phyloP scores from a whole-genome alignment of 805 yeast species.

The Wickerhamia fluorescens region DNA sequence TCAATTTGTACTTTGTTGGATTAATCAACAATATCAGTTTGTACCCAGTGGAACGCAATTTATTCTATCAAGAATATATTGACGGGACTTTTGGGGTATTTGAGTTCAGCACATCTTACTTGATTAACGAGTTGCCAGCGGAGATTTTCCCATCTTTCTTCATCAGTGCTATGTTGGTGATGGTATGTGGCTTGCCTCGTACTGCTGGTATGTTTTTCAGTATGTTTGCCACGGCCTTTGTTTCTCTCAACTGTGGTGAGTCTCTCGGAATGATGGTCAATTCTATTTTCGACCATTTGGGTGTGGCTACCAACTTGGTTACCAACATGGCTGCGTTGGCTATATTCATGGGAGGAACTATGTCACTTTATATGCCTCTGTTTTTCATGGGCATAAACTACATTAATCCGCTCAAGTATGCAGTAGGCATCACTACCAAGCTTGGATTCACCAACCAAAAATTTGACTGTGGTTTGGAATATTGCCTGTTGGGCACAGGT shows the following conservation, averaged over 20 bases:
- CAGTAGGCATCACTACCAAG: constrained; percentile 56
- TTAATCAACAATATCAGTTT: constrained; percentile 70
- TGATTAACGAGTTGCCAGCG: constrained; percentile 59
- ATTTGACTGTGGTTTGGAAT: constrained; percentile 42
- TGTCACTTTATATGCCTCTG: constrained; percentile 69
- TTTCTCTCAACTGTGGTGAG: constrained; percentile 70
- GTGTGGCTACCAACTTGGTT: constrained; percentile 72
- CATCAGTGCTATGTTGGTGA: constrained; percentile 55
- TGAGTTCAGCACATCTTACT: constrained; percentile 57
- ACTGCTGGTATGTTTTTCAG: constrained; percentile 62
- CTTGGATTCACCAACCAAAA: constrained; percentile 46
- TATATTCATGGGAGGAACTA: constrained; percentile 75
- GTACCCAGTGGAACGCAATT: constrained; percentile 66
- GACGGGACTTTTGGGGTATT: constrained; percentile 63
- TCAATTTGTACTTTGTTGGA: constrained; percentile 71
- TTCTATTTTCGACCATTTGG: constrained; percentile 65
- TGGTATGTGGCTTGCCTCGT: constrained; percentile 69
- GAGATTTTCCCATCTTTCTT: constrained; percentile 54
- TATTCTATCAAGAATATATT: constrained; percentile 71
- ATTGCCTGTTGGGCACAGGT: constrained; percentile 49
- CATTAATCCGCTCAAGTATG: constrained; percentile 71
- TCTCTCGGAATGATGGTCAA: constrained; percentile 78
- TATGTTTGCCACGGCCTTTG: constrained; percentile 45
- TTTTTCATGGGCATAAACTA: constrained; percentile 68
- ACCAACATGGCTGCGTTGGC: constrained; percentile 63